Conservation (phyloP, 345 rosid species). For the Melaleuca quinquenervia region DNA sequence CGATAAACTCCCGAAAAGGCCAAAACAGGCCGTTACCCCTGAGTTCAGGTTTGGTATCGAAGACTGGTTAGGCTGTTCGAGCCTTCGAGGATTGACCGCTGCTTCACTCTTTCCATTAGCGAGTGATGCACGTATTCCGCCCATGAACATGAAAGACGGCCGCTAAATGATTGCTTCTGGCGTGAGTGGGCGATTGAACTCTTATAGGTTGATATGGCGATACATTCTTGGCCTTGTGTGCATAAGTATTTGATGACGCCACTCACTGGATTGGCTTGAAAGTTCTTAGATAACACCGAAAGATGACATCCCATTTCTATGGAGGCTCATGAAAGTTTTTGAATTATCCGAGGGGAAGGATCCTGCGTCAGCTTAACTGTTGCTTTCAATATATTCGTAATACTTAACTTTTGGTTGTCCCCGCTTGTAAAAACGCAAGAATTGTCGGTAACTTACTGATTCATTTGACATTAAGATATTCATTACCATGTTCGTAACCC, state of each 20-base stretch:
- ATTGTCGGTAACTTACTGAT: accelerated
- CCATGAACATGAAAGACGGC: neutral
- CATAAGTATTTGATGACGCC: neutral
- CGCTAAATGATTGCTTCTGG: neutral
- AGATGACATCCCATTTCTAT: neutral
- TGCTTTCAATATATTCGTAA: neutral
- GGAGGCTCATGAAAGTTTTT: too few species aligned
- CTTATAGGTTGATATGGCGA: neutral
- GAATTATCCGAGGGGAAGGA: neutral
- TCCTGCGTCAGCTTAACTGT: accelerated
- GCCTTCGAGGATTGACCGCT: neutral
- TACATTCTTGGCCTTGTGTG: neutral
- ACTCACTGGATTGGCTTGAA: neutral
- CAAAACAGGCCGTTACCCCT: too few species aligned
- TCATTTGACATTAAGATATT: neutral
- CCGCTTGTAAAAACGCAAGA: neutral
- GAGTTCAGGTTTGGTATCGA: neutral
- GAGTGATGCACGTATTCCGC: neutral
- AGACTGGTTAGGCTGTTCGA: neutral
- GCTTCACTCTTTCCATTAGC: neutral
- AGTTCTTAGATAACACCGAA: neutral
- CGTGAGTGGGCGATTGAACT: neutral
- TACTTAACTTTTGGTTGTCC: neutral
- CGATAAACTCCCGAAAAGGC: too few species aligned
- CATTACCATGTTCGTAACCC: neutral